Base-by-base conservation (phyloP, 2,329 filamentous ascomycete genomes). In the Aspergillus luchuensis region DNA sequence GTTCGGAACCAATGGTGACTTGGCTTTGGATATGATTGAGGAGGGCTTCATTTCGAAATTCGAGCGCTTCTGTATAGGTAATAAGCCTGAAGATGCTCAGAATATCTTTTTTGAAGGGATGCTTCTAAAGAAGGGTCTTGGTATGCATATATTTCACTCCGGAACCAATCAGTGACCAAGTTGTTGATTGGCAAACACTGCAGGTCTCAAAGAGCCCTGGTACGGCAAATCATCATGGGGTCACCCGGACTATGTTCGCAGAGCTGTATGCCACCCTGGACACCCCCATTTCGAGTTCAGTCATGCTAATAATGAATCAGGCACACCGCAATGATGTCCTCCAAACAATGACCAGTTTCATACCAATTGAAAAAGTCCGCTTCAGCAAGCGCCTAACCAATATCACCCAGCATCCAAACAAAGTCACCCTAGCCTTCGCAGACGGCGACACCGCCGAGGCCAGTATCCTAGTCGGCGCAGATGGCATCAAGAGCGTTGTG, bases 391-490 rank as follows among this genome's bases (percentile, higher is more conserved):
- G 41, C 30, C 33, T 64, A 39, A 56, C 53, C 6, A 30, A 49
- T 15, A 45, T 64, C 58, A 8, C 56, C 19, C 60, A 64, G 57
- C 15, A 10, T 5, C 10, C 48, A 15, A n/a, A 33, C 48, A 51
- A 51, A 2, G 48, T 36, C 6, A 8, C 33, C 25, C 8, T 51
- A 15, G 13, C 13, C 15, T 77, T 77, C 58, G 66, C 72, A 15
- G 75, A 77, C 64, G 72, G 73, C 19, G 69, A 60, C 0, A 47
- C 59, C 1, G 70, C 67, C 1, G n/a, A 10, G 2, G 73, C 73
- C 0, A 72, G 76, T 59, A 67, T 72, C 1, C 72, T 76, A 5
- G 60, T 77, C 49, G 75, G 75, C 0, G 74, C 71, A 51, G 75
- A 77, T 63, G 75, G 75, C 2, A 74, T 77, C 21, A 66, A 67